Base-by-base conservation (phyloP, 75 land plant species). In the Isoetes taiwanensis region DNA sequence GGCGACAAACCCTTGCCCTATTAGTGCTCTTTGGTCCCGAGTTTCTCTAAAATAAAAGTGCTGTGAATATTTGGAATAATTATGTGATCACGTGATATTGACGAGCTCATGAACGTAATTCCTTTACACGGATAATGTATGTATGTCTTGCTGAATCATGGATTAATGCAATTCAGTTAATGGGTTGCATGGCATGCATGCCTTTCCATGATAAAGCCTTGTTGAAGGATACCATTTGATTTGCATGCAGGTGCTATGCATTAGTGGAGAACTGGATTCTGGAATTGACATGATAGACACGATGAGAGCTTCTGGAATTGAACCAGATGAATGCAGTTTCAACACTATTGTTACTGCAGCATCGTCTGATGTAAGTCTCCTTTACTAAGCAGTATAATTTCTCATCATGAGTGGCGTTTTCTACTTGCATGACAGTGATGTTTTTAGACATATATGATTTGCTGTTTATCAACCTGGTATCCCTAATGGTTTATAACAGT, bases 321-420 rank as follows among this genome's bases (percentile, higher is more conserved):
- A 58, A 19, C 54, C 69, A 16, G 58, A 52, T 33, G 43, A 38
- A 6, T 52, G 39, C n/a, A 64, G 68, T 20, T 71, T 34, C 32
- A 59, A 58, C 40, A 71, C 74, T 23, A 33, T 71, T n/a, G 41
- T 71, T 28, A 28, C 62, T 30, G 54, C 69, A 30, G 62, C 69
- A 16, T 59, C 66, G 43, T 38, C 28, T 30, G 56, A 40, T 32
- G 71, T 68, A 50, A 52, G 62, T 8, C 5, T 26, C 2, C 57
- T 54, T 6, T 9, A n/a, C n/a, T n/a, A n/a, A n/a, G n/a, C n/a
- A n/a, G 8, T n/a, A 6, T 46, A 6, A n/a, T n/a, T n/a, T n/a
- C n/a, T n/a, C n/a, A n/a, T n/a, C n/a, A n/a, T n/a, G n/a, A n/a
- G n/a, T n/a, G n/a, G n/a, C n/a, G n/a, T n/a, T n/a, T n/a, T n/a